Percentiles rank a stretch among this genome's conserved stretches.
These are phyloP conservation scores for Amanita exitialis DNA, from an alignment of 768 basidiomycete genomes.

Conservation along the genomic window DNA sequence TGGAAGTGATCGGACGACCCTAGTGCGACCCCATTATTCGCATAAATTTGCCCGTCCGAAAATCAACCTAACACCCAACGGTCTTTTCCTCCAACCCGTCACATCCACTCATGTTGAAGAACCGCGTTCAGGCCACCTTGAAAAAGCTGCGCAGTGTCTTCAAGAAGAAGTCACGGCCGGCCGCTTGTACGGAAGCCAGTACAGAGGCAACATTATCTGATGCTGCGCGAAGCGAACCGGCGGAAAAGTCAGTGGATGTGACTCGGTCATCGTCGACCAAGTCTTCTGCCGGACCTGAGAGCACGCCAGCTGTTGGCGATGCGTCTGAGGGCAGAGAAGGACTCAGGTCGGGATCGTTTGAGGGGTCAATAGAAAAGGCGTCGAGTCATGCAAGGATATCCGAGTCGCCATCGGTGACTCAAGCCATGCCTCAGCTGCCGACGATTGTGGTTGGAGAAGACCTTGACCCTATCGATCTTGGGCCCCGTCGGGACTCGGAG, in stretches of 20 bases:
- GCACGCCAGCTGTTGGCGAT: background rate
- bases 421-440: conserved; percentile 5
- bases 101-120: conserved; percentile 3
- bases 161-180: background rate
- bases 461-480: conserved; percentile 3
- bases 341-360: background rate
- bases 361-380: background rate
- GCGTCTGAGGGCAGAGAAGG: background rate
- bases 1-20: conserved; percentile 1
- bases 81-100: background rate
- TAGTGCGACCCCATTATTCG: background rate
- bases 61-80: background rate
- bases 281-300: background rate
- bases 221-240: background rate
- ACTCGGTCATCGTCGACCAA: conserved; percentile 1
- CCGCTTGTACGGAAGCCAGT: background rate
- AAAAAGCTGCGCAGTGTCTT: background rate
- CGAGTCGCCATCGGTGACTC: conserved; percentile 2
- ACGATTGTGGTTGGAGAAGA: conserved; percentile 7
- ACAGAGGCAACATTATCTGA: background rate
- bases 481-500: conserved; percentile 1
- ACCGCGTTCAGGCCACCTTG: background rate
- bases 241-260: conserved; percentile 1
- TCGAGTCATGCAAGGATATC: background rate
- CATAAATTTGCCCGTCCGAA: background rate